Evolutionary conservation across 1,284 basidiomycete genomes (phyloP).

Genomic region (Serendipita sp.): DNA sequence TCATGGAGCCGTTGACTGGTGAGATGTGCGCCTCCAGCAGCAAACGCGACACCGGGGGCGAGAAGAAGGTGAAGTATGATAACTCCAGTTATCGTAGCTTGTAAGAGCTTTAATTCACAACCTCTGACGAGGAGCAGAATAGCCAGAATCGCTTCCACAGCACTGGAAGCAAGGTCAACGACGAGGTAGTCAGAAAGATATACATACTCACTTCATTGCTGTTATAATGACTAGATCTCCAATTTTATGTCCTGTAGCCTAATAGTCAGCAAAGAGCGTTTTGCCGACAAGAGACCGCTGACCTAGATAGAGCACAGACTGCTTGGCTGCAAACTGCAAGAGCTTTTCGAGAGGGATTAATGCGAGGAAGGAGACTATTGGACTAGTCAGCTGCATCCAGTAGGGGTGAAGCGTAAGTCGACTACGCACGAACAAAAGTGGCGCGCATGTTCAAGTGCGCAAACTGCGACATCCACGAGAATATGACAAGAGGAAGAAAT

Average conservation of each 20-base stretch:
- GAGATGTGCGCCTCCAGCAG: constrained; percentile 45
- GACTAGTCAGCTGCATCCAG: background rate
- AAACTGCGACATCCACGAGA: constrained; percentile 48
- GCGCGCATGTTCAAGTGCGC: constrained; percentile 17
- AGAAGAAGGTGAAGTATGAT: constrained; percentile 46
- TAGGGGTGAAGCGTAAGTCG: constrained; percentile 20
- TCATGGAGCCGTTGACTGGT: constrained; percentile 35
- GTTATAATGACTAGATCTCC: constrained; percentile 45
- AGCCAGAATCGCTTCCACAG: constrained; percentile 47
- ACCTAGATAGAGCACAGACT: constrained; percentile 38
- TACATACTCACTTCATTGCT: constrained; percentile 37
- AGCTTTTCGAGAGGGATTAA: constrained; percentile 42
- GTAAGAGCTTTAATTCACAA: constrained; percentile 49
- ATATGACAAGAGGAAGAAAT: constrained; percentile 43
- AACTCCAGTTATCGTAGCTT: constrained; percentile 49
- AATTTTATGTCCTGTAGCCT: constrained; percentile 15
- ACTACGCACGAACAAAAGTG: constrained; percentile 15
- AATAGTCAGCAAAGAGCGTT: too few relatives aligned
- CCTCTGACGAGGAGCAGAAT: constrained; percentile 43
- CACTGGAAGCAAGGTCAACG: constrained; percentile 16
- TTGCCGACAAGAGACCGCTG: constrained; percentile 14
- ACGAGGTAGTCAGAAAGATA: background rate
- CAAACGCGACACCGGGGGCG: constrained; percentile 44
- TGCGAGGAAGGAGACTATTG: constrained; percentile 36
- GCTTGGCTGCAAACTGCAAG: constrained; percentile 48